phyloP scores from a whole-genome alignment of 306 rosid species.

The Castanea mollissima region DNA sequence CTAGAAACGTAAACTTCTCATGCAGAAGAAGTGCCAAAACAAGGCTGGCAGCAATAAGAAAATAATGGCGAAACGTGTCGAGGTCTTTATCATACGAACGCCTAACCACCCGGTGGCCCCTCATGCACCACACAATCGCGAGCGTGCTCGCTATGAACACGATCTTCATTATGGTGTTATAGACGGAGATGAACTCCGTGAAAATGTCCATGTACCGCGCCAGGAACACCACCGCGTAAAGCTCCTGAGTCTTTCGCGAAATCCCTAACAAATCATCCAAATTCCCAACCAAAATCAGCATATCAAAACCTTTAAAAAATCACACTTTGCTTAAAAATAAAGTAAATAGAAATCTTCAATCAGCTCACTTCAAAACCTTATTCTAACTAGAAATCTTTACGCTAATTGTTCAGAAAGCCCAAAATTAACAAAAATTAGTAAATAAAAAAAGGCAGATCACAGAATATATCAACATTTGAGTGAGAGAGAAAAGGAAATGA shows the following conservation, averaged over 20 bases:
- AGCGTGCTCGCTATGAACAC: slow-evolving; percentile 73
- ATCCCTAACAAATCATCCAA: slow-evolving; percentile 57
- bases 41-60: slow-evolving; percentile 56
- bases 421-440: background rate
- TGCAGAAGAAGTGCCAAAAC: slow-evolving; percentile 61
- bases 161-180: slow-evolving; percentile 79
- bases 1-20: slow-evolving; percentile 70
- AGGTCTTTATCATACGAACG: slow-evolving; percentile 74
- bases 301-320: background rate
- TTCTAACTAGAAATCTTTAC: background rate
- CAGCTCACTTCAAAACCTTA: background rate
- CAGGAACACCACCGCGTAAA: slow-evolving; percentile 73
- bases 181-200: slow-evolving; percentile 72
- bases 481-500: background rate
- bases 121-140: slow-evolving; percentile 84
- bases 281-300: background rate
- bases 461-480: background rate
- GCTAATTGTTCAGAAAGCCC: background rate
- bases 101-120: slow-evolving; percentile 55
- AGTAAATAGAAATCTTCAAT: background rate
- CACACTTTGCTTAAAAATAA: background rate
- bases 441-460: background rate
- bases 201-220: slow-evolving; percentile 86
- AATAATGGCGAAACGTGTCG: slow-evolving; percentile 78
- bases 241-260: slow-evolving; percentile 96